Base-by-base conservation (phyloP, 1,284 basidiomycete species). In the Ceratobasidium sp. region DNA sequence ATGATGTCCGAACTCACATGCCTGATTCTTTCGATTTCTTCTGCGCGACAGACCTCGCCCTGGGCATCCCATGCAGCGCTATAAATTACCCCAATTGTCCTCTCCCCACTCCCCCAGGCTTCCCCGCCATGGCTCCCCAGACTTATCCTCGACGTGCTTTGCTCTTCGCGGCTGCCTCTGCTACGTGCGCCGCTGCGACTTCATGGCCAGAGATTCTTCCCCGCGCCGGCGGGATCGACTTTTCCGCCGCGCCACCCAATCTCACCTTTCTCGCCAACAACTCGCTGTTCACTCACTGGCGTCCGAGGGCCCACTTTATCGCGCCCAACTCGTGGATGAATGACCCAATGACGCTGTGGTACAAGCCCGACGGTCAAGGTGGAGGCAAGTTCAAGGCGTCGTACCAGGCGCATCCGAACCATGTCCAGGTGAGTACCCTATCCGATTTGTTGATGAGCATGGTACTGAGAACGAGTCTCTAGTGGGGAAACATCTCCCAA, bases 331-430 rank as follows among this genome's bases (percentile, higher is more conserved):
- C 67, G 18, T 70, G 67, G 67, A 58, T 70, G 67, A 70, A 70
- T 30, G 67, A 70, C 32, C 67, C 67, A 6, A 58, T 58, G 67
- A 34, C 55, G 16, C 45, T 70, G 28, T 70, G 67, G 67, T 70
- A 70, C 55, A 48, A 70, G 67, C 14, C 36, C 4, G 67, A 70
- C 21, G 67, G 67, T 1, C 41, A 48, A 34, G 67, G 67, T 16
- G 67, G 67, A 2, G 55, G 67, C 41, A 70, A 70, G 67, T 70
- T 70, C 67, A 70, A 70, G 53, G 67, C 67, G 23, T 70, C 67
- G 28, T 70, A 70, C 43, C 67, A 70, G 41, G 67, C 67, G 8
- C 43, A 59, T 36, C 67, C 67, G 41, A 46, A 59, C 41, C 67
- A 70, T 48, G 55, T 70, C 1, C 39, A 46, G 55, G 67, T 70